A percentile compares a stretch with the other conserved stretches of the same genome.
These are phyloP conservation scores for Trichosanthes cucumerina DNA, from an alignment of 306 rosid species.

Conservation along the genomic window DNA sequence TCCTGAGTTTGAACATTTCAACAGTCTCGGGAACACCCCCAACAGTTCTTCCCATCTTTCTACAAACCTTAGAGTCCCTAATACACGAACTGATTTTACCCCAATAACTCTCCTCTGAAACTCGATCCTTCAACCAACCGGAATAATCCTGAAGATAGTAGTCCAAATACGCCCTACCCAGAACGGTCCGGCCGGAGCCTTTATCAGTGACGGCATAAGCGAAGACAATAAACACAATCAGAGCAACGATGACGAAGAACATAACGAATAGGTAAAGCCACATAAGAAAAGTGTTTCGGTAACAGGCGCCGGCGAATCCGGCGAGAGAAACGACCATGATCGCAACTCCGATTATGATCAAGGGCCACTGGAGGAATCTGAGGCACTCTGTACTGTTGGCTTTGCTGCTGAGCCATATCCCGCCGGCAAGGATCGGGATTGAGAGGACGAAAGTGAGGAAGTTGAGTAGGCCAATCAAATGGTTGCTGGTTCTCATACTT, in stretches of 20 bases:
- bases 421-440: conserved; percentile 79
- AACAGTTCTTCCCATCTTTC: conserved; percentile 19
- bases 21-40: conserved; percentile 44
- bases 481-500: conserved; percentile 58
- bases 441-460: conserved; percentile 79
- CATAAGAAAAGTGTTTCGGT: conserved; percentile 66
- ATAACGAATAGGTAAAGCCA: conserved; percentile 59
- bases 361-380: conserved; percentile 87
- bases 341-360: conserved; percentile 52
- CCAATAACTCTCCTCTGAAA: conserved; percentile 47
- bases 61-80: conserved; percentile 55
- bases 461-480: conserved; percentile 61
- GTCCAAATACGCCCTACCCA: conserved; percentile 32
- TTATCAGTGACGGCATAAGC: conserved; percentile 80
- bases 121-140: conserved; percentile 72
- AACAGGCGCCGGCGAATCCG: conserved; percentile 86
- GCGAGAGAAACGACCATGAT: conserved; percentile 72
- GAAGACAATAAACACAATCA: conserved; percentile 68
- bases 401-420: conserved; percentile 81
- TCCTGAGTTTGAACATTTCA: conserved; percentile 47
- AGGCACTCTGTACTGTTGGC: conserved; percentile 89
- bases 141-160: conserved; percentile 54
- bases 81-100: conserved; percentile 56
- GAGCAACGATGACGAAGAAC: conserved; percentile 64
- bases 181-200: conserved; percentile 39